Evolutionary conservation across 1,284 basidiomycete species (phyloP), one percentile per base, ranked within the genome.

Genomic region (Leucoagaricus sp.): DNA sequence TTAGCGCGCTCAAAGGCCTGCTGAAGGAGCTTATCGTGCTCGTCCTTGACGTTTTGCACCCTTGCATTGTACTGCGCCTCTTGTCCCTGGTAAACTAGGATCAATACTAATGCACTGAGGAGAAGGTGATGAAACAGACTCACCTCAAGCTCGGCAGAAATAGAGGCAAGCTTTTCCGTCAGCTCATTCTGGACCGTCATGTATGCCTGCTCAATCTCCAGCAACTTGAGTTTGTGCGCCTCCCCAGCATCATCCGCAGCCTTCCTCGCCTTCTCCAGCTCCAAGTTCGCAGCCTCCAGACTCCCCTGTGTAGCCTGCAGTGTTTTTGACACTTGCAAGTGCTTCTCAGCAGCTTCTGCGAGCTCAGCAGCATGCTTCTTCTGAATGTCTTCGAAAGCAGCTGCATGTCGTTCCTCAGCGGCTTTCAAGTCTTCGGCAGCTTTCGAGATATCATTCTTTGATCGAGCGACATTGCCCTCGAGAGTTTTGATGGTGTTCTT

Each of bases 1-100:
- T 91, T 93, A 13, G 91, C 91, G 50, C 80, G 82, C 61, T 89
- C 81, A 66, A 91, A 93, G 2, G 85, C 86, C 58, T 88, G 82
- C 63, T 86, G 74, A 23, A 93, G 71, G 26, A 84, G 75, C 53
- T 76, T 72, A n/a, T 80, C 78, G 59, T 91, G 86, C 64, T 91
- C 87, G 15, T 75, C 78, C 65, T 86, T 86, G 38, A 91, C 82
- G 10, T 68, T 78, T 17, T 86, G 82, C 21, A 93, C 80, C 70
- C 86, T 86, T 3, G 76, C 75, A 65, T 80, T 76, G 67, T 91
- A 91, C 56, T 84, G 77, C 5, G 80, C 73, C 66, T 90, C 87
- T 75, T 91, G 84, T 53, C 76, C 75, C 90, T 92, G 62, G 36
- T 58, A 42, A 52, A 3, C n/a, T 51, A 53, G 47, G 44, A 31